phyloP scores from a whole-genome alignment of 2,329 filamentous ascomycete genomes.

The Pyrenophora teres region DNA sequence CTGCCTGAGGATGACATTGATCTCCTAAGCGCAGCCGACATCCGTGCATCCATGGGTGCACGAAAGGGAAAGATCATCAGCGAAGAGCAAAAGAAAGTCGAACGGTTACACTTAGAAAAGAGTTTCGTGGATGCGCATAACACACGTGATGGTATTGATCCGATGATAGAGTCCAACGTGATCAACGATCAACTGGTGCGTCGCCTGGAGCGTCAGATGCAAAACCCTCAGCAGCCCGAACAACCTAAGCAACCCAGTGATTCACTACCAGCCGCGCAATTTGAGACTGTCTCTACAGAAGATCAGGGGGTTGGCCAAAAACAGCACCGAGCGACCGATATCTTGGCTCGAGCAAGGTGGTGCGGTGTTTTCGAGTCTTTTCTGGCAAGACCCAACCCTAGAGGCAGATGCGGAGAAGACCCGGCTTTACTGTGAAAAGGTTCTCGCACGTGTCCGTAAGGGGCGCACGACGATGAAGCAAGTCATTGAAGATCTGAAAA shows the following conservation, averaged over 20 bases:
- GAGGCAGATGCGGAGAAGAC: conserved; percentile 29
- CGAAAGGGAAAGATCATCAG: conserved; percentile 17
- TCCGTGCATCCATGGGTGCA: conserved; percentile 51
- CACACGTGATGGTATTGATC: conserved; percentile 19
- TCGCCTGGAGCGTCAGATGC: conserved; percentile 29
- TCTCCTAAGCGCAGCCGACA: conserved; percentile 47
- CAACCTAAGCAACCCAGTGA: background rate
- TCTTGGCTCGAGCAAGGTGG: conserved; percentile 37
- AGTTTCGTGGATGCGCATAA: conserved; percentile 25
- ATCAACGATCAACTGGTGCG: conserved; percentile 39
- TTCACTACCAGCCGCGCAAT: background rate
- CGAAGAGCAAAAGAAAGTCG: conserved; percentile 19
- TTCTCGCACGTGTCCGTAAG: conserved; percentile 24
- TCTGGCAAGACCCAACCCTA: conserved; percentile 42
- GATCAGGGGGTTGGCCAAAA: conserved; percentile 20
- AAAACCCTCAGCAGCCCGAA: conserved; percentile 9
- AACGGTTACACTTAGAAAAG: conserved; percentile 35
- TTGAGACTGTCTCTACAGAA: background rate
- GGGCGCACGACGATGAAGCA: conserved; percentile 28
- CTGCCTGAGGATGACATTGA: conserved; percentile 49
- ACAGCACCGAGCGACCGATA: conserved; percentile 36
- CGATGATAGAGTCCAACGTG: conserved; percentile 31
- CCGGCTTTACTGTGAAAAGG: conserved; percentile 26
- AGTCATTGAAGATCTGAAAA: conserved; percentile 32
- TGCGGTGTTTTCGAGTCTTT: conserved; percentile 30